Evolutionary conservation across 176 grass and related monocot species (phyloP).

Genomic region (Oryza australiensis): DNA sequence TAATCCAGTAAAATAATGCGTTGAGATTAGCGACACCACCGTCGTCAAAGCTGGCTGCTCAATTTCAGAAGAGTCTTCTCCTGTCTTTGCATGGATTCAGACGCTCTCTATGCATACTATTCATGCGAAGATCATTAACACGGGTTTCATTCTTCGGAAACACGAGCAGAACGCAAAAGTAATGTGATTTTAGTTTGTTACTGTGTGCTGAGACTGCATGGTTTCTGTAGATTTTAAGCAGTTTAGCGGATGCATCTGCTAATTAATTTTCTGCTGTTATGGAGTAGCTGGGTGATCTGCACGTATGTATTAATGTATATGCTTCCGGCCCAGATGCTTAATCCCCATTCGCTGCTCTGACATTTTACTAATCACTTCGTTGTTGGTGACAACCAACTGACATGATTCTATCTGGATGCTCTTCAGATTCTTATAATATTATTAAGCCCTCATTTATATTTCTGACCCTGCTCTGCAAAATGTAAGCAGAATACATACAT

Average conservation of each 20-base stretch:
- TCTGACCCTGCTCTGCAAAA: not conserved
- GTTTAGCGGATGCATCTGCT: not conserved
- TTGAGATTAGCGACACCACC: not conserved
- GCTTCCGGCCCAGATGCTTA: not conserved
- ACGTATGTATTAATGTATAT: not conserved
- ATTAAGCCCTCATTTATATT: not conserved
- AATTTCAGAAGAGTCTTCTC: not conserved
- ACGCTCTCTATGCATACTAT: not conserved
- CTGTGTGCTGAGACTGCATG: not conserved
- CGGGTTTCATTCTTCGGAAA: not conserved
- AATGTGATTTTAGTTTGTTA: not conserved
- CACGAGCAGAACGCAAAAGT: not conserved
- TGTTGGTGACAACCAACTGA: not conserved
- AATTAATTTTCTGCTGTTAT: not conserved
- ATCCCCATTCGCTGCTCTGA: not conserved
- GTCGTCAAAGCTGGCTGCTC: not conserved
- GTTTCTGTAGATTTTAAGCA: not conserved
- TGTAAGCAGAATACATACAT: not conserved
- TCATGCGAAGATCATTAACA: not conserved
- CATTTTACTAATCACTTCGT: not conserved
- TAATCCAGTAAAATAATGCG: not conserved
- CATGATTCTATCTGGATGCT: not conserved
- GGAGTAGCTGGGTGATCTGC: constrained; percentile 10
- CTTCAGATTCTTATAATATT: not conserved
- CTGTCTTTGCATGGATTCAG: not conserved